These are phyloP conservation scores for Dictyostelium capitatum DNA, from an alignment of 78 protist species.

Conservation along the genomic window DNA sequence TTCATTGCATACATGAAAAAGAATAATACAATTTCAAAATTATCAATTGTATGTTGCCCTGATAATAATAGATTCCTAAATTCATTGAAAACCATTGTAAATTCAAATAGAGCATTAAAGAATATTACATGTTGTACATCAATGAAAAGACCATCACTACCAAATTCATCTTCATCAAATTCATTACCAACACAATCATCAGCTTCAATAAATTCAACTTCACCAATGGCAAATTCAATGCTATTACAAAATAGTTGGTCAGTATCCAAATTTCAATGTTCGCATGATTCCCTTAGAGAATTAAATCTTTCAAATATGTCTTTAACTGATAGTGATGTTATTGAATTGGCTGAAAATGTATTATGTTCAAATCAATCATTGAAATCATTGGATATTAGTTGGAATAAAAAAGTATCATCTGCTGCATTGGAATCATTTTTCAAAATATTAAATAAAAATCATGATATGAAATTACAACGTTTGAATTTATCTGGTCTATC, in stretches of 20 bases:
- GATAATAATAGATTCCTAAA: not conserved
- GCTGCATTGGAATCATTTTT: not conserved
- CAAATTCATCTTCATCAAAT: not conserved
- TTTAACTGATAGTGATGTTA: not conserved
- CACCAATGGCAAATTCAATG: not conserved
- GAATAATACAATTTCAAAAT: not conserved
- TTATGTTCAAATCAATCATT: not conserved
- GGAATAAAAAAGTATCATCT: not conserved
- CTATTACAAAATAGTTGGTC: not conserved
- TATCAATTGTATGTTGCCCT: not conserved
- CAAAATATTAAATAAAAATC: not conserved
- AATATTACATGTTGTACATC: not conserved
- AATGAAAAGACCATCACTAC: not conserved
- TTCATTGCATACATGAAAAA: not conserved
- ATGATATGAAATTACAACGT: not conserved
- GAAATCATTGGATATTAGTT: not conserved
- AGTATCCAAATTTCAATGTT: not conserved
- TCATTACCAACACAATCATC: not conserved
- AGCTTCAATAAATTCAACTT: not conserved
- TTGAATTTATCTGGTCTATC: not conserved
- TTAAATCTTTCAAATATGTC: constrained; percentile 17
- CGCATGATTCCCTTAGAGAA: not conserved
- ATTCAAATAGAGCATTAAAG: not conserved
- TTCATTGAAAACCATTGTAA: not conserved
- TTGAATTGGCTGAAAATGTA: constrained; percentile 12